Base-by-base conservation (phyloP, 169 alveolate genomes). In the Plasmodium inui region DNA sequence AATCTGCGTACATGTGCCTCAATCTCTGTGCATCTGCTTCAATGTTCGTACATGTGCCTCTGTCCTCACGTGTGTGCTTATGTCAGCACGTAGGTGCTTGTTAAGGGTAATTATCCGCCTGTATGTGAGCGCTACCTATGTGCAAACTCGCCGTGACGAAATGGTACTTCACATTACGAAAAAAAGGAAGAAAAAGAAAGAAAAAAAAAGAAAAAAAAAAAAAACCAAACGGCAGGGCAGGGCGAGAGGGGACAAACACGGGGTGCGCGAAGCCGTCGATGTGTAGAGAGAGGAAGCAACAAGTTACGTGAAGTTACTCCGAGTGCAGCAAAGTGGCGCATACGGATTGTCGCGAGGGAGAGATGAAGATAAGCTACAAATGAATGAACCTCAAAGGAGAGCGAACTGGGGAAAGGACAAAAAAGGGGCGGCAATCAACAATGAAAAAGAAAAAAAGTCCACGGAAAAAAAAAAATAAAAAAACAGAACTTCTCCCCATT, bases 171-270 rank as follows among this genome's bases (percentile, higher is more conserved):
- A 73, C 39, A 73, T 34, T 19, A 34, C 46, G 14, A 73, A 73
- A 73, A 73, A 73, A 73, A 73, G 26, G 19, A 73, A 73, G 26
- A n/a, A 73, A 73, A 73, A 73, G 6, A 19, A 19, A 73, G 19
- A 73, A 73, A 73, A n/a, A 73, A 73, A 73, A 73, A 73, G 26
- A 73, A 73, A 26, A 73, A 73, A 73, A n/a, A 73, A 73, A 73
- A 73, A 22, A 19, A 19, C 26, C 5, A 26, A 6, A 0, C 5
- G 8, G 22, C 39, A 70, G 26, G 26, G 10, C 9, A 14, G 4
- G 8, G 12, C 19, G 17, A 50, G 26, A 14, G 61, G 61, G 61
- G 55, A 44, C 55, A 44, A 50, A 14, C 6, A 8, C 61, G 61
- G 22, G 22, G 22, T 14, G 61, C 22, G 61, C 61, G 22, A 50